Conservation (phyloP, 2,329 filamentous ascomycete genomes). For the Rasamsonia emersonii region DNA sequence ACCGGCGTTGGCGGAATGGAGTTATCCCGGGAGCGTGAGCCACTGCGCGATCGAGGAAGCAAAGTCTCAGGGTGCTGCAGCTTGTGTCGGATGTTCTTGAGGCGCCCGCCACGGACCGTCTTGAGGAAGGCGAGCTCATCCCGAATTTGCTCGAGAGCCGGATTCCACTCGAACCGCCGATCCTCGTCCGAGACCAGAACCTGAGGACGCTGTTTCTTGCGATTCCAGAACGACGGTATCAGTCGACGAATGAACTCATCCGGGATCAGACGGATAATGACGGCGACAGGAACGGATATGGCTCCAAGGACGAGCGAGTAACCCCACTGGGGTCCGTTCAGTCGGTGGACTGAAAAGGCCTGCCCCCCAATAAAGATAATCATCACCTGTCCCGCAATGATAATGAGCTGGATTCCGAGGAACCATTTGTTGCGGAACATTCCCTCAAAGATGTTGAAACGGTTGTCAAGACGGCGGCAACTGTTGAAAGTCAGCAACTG, state of each 20-base stretch:
- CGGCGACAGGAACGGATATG: conserved; percentile 57
- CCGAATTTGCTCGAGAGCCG: conserved; percentile 53
- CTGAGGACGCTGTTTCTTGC: conserved; percentile 31
- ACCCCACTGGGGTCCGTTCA: conserved; percentile 60
- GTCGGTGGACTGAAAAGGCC: conserved; percentile 54
- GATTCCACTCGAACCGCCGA: conserved; percentile 47
- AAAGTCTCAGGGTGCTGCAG: conserved; percentile 48
- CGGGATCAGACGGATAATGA: conserved; percentile 52
- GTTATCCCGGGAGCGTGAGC: conserved; percentile 31
- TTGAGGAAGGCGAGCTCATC: conserved; percentile 58
- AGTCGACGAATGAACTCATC: conserved; percentile 44
- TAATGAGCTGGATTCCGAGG: conserved; percentile 56
- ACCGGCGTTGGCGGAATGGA: conserved; percentile 47
- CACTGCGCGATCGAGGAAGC: conserved; percentile 35
- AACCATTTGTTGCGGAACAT: conserved; percentile 37
- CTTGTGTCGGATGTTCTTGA: conserved; percentile 53
- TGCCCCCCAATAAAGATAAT: conserved; percentile 63
- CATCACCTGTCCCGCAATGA: conserved; percentile 60
- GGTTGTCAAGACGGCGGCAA: conserved; percentile 36
- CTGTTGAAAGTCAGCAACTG: conserved; percentile 7
- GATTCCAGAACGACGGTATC: conserved; percentile 31
- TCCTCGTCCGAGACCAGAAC: conserved; percentile 39
- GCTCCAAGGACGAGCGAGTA: conserved; percentile 61
- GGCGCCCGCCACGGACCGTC: conserved; percentile 53
- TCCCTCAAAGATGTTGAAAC: conserved; percentile 38